Evolutionary conservation across 2,329 filamentous ascomycete genomes (phyloP), one percentile per base, ranked within the genome.

Genomic region (Aspergillus quadricinctus): DNA sequence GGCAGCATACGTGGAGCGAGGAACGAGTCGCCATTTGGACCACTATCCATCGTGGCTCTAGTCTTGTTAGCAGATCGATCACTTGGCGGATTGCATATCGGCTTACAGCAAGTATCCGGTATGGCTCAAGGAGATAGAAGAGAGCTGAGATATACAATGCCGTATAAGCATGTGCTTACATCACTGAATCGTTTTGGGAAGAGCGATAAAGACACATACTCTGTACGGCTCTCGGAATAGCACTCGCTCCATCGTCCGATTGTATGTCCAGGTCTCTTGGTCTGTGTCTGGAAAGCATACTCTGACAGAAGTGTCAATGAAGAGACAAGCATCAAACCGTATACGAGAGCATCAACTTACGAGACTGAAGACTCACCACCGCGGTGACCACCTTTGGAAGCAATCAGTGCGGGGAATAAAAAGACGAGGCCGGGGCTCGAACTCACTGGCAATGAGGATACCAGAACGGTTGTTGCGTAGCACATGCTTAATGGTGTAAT

Each of bases 21-120:
- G 40, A 68, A 69, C 5, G 68, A 69, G 48, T 72, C 67, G n/a
- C 70, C 69, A 17, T 61, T 52, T 6, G 66, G 65, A 4, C 70
- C 69, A 43, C 68, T 70, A 56, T 74, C 71, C 69, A 73, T 72
- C 41, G 70, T 71, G 52, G 67, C 64, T 49, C 71, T 74, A 52
- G n/a, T 57, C 25, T 27, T 37, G 58, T 72, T 53, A 69, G 61
- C 40, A 28, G 50, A 40, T 43, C 21, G 3, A 11, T 25, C 11
- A 3, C 19, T 25, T 14, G 23, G 9, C 11, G 19, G 43, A 27
- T 23, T 23, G 11, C 14, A 7, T n/a, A 17, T 27, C 41, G 37
- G 50, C 27, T 59, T 62, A 74, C 72, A 75, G 52, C 9, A 75
- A 55, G 49, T 69, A 68, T 11, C 72, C 72, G 4, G 69, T 68